Percentiles rank a stretch among this genome's conserved stretches.
These are phyloP conservation scores for Aspergillus aculeatus DNA, from an alignment of 2,329 filamentous ascomycete genomes.

Conservation along the genomic window DNA sequence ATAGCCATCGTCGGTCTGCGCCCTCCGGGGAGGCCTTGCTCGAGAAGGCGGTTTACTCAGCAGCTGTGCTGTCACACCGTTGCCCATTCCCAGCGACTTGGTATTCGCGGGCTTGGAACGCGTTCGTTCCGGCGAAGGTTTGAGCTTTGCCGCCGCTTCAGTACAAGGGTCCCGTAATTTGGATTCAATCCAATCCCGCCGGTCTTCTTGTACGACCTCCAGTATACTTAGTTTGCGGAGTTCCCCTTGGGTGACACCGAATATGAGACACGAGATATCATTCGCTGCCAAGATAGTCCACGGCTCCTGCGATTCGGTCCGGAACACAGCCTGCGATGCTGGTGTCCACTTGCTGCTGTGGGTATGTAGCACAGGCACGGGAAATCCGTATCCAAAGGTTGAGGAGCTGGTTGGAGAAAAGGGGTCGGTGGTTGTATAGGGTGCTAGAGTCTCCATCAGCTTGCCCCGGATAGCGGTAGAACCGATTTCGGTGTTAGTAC, in stretches of 20 bases:
- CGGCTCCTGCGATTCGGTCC: slow-evolving; percentile 83
- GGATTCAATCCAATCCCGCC: slow-evolving; percentile 82
- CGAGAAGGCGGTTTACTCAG: slow-evolving; percentile 75
- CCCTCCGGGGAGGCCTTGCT: slow-evolving; percentile 45
- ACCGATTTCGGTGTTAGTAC: slow-evolving; percentile 82
- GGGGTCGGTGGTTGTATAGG: slow-evolving; percentile 63
- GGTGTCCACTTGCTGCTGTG: slow-evolving; percentile 89
- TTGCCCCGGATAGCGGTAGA: slow-evolving; percentile 75
- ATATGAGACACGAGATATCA: slow-evolving; percentile 93
- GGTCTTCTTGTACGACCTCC: slow-evolving; percentile 88
- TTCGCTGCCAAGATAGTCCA: slow-evolving; percentile 98
- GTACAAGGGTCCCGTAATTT: slow-evolving; percentile 69
- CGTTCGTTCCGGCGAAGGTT: slow-evolving; percentile 34
- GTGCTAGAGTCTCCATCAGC: slow-evolving; percentile 80
- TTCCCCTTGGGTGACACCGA: slow-evolving; percentile 96
- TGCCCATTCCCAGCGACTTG: slow-evolving; percentile 62
- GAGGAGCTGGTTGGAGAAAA: slow-evolving; percentile 38
- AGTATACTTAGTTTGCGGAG: slow-evolving; percentile 92
- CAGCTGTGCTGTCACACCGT: slow-evolving; percentile 82
- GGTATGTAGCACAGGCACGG: slow-evolving; percentile 66
- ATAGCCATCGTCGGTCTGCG: slow-evolving; percentile 61
- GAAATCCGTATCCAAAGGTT: slow-evolving; percentile 39
- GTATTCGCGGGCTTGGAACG: slow-evolving; percentile 37
- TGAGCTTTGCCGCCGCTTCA: slow-evolving; percentile 43
- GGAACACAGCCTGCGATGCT: slow-evolving; percentile 93